Base-by-base conservation (phyloP, 2,329 filamentous ascomycete genomes). In the Penicillium italicum region DNA sequence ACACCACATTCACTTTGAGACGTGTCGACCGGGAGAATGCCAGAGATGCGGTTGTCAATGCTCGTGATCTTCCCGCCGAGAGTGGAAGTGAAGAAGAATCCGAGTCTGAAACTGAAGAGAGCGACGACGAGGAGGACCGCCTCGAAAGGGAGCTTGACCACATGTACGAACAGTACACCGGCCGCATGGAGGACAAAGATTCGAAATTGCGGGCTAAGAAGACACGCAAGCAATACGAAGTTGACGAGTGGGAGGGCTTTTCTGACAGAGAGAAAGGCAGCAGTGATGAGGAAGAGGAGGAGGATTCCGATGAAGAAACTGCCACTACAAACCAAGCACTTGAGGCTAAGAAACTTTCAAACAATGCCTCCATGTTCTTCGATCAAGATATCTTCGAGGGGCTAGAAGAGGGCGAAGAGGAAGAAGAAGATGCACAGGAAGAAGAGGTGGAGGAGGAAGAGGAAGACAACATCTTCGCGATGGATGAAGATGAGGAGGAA, bases 321-420 rank as follows among this genome's bases (percentile, higher is more conserved):
- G 36, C 45, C 18, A 31, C 48, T 24, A 62, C 63, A 1, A 79
- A 82, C 24, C 55, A 56, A 28, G 56, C 62, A 6, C 61, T 68
- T n/a, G 59, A 70, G 33, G 59, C 66, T 28, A 69, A 68, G 22
- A 86, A 83, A 11, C 79, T 97, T n/a, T 96, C 91, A 3, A 92
- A 87, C 72, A 85, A 91, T 60, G 94, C 94, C 9, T 84, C 87
- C 10, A 83, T 88, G 58, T 99, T 99, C 77, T 99, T 99, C 72
- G 88, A 89, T 65, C 93, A 97, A 70, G 92, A 97, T 63, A 88
- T 99, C 38, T 99, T 99, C 79, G 86, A 92, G 63, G 90, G 86
- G 37, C 85, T 97, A 51, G 84, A 85, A 22, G 89, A 84, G 0
- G 73, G 88, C 20, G 76, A 87, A 2, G 85, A 85, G 18, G 78